phyloP scores from a whole-genome alignment of 805 yeast species.

The Maudiozyma serrabonitensis region DNA sequence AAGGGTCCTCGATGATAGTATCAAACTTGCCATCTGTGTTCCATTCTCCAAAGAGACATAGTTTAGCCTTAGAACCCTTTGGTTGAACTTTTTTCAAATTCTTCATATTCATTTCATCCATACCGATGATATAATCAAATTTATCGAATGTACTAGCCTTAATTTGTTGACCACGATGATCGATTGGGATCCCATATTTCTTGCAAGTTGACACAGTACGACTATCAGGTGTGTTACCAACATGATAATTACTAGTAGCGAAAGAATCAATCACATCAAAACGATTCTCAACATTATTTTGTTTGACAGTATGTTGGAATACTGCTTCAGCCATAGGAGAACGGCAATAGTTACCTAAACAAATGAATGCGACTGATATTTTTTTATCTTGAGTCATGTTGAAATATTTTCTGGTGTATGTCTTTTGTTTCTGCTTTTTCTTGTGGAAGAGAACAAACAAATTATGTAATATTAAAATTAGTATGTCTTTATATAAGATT shows the following conservation, averaged over 20 bases:
- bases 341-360: slow-evolving; percentile 87
- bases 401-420: background rate
- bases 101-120: slow-evolving; percentile 54
- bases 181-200: slow-evolving; percentile 61
- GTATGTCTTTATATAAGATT: no score
- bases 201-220: slow-evolving; percentile 62
- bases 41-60: slow-evolving; percentile 77
- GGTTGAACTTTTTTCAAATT: slow-evolving; percentile 48
- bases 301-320: slow-evolving; percentile 53
- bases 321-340: slow-evolving; percentile 98
- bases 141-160: slow-evolving; percentile 38
- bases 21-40: slow-evolving; percentile 41
- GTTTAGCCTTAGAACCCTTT: slow-evolving; percentile 28
- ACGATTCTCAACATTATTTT: slow-evolving; percentile 32
- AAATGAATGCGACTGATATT: slow-evolving; percentile 74
- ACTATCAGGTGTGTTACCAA: slow-evolving; percentile 73
- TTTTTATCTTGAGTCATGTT: slow-evolving; percentile 11
- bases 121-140: slow-evolving; percentile 61
- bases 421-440: background rate
- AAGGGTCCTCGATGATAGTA: slow-evolving; percentile 76
- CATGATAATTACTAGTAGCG: slow-evolving; percentile 81
- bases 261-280: slow-evolving; percentile 67
- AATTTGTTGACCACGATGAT: slow-evolving; percentile 69
- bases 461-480: no score
- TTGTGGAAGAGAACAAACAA: no score